Base-by-base conservation (phyloP, 1,284 basidiomycete genomes). In the Pterula multifida region DNA sequence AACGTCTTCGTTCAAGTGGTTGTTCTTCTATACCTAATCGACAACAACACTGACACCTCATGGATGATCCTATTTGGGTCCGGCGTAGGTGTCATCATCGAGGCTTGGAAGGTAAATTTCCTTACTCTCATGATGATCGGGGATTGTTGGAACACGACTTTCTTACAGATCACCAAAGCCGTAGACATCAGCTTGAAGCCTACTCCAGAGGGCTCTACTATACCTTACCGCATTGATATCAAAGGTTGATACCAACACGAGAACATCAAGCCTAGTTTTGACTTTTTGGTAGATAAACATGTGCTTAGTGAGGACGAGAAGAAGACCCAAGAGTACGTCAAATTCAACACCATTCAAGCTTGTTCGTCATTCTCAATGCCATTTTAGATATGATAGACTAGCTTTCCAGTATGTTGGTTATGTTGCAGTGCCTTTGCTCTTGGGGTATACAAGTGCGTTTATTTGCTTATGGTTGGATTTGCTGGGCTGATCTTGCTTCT, bases 31-130 rank as follows among this genome's bases (percentile, higher is more conserved):
- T 97, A 97, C 67, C 82, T 98, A 56, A 79, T 96, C 58, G 95
- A 98, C 69, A 93, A 92, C 63, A 91, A 88, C 58, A 85, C 92
- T 54, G 88, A 97, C 63, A 98, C 95, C 22, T 90, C 82, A 58
- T 95, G 89, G 83, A 96, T 96, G 90, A 94, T 96, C 61, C 74
- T 97, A 21, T 78, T 91, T 63, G 83, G 85, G 2, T 92, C 91
- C 56, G 90, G 86, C 13, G 81, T 84, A 65, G 93, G 94, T 26
- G 79, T 95, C 25, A 54, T 91, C 25, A 87, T 98, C 54, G 95
- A 98, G 66, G 91, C 90, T 1, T 98, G 94, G 95, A 98, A 98
- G 81, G 89, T 83, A 50, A 51, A 35, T 52, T 48, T 32, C 19
- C 48, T 35, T 56, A 50, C 52, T 36, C 49, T 55, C 36, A 45